Percentiles rank a stretch among this genome's conserved stretches.
These are phyloP conservation scores for Fusarium sacchari DNA, from an alignment of 2,329 filamentous ascomycete species.

Conservation along the genomic window DNA sequence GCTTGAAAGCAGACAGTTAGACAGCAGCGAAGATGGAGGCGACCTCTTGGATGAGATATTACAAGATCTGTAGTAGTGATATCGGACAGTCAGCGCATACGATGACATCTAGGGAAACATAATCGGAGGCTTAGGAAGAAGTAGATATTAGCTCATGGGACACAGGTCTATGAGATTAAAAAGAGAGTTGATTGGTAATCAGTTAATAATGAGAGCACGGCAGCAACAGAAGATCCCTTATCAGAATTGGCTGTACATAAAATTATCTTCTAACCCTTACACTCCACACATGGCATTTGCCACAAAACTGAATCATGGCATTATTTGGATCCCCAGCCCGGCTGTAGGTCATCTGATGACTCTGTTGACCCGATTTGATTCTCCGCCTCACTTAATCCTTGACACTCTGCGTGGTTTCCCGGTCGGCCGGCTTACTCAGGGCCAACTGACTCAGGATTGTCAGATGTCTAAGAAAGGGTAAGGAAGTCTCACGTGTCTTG, in stretches of 20 bases:
- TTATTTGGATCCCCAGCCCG: background rate
- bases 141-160: too few relatives aligned
- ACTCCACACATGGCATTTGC: background rate
- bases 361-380: rapidly evolving
- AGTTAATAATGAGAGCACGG: background rate
- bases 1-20: background rate
- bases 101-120: background rate
- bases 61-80: background rate
- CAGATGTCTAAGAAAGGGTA: too few relatives aligned
- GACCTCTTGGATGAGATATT: background rate
- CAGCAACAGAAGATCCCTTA: too few relatives aligned
- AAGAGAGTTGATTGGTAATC: rapidly evolving
- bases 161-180: too few relatives aligned
- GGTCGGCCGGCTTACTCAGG: background rate
- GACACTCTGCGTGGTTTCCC: too few relatives aligned
- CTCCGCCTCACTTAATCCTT: too few relatives aligned
- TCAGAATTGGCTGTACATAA: too few relatives aligned
- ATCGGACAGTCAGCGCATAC: background rate
- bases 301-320: rapidly evolving
- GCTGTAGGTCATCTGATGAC: rapidly evolving
- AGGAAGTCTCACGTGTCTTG: background rate
- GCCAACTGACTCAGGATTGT: background rate
- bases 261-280: too few relatives aligned
- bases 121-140: background rate
- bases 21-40: background rate